Evolutionary conservation across 108 stramenopile species (phyloP).

Genomic region (Skeletonema potamos): DNA sequence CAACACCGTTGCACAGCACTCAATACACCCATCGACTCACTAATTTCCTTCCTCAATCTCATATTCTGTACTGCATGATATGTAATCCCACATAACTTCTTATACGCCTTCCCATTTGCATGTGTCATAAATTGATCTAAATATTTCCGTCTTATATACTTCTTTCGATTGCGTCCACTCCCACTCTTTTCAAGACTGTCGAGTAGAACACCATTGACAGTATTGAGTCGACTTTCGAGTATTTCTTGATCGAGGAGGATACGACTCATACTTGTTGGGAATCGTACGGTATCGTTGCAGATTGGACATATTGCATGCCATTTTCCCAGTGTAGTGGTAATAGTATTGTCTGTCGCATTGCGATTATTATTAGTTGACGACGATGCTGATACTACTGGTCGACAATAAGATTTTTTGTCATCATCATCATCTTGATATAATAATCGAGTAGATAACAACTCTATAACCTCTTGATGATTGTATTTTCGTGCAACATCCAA

Average conservation of each 20-base stretch:
- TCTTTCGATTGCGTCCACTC: not conserved
- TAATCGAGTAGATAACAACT: not conserved
- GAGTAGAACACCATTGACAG: not conserved
- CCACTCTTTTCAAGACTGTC: slow-evolving; percentile 3
- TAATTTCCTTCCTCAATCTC: slow-evolving; percentile 31
- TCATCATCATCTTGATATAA: not conserved
- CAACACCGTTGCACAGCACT: slow-evolving; percentile 34
- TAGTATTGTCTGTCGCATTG: too few species aligned
- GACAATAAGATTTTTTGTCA: not conserved
- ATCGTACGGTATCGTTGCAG: slow-evolving; percentile 18
- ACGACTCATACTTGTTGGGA: slow-evolving; percentile 25
- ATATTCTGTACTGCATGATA: slow-evolving; percentile 33
- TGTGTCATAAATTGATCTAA: slow-evolving; percentile 26
- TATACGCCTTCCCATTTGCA: slow-evolving; percentile 14
- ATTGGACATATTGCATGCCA: slow-evolving; percentile 16
- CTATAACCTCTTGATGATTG: slow-evolving; percentile 9
- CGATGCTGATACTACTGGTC: not conserved
- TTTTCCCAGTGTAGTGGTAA: not conserved
- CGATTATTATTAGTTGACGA: not conserved
- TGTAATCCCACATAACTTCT: slow-evolving; percentile 24
- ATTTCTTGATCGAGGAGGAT: slow-evolving; percentile 5
- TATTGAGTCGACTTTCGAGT: slow-evolving; percentile 2
- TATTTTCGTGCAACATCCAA: slow-evolving; percentile 11
- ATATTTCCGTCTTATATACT: slow-evolving; percentile 21
- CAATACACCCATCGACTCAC: slow-evolving; percentile 17